phyloP scores from a whole-genome alignment of 2,329 filamentous ascomycete genomes.

The Ascochyta rabiei region DNA sequence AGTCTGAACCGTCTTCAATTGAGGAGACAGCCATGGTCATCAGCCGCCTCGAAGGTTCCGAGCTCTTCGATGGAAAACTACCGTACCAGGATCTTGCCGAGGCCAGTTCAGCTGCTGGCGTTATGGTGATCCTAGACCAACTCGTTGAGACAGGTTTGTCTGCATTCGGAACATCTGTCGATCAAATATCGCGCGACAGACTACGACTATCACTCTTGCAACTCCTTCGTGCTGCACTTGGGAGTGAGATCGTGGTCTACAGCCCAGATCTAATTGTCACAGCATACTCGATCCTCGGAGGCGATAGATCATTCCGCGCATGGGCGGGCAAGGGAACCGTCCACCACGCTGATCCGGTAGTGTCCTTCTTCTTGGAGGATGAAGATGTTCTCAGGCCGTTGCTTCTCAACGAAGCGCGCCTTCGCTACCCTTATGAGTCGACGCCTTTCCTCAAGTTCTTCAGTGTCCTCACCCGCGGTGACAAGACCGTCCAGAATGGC shows the following conservation, averaged over 20 bases:
- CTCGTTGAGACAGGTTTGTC: conserved; percentile 35
- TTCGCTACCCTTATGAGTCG: conserved; percentile 85
- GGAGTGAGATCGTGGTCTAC: conserved; percentile 67
- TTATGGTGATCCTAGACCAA: conserved; percentile 35
- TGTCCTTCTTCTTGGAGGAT: conserved; percentile 63
- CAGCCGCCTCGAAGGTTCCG: conserved; percentile 28
- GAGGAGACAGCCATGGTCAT: conserved; percentile 38
- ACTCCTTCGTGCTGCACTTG: conserved; percentile 70
- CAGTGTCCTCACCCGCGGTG: conserved; percentile 63
- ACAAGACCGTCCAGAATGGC: conserved; percentile 55
- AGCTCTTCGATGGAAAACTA: conserved; percentile 34
- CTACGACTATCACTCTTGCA: conserved; percentile 71
- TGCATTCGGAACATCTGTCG: conserved; percentile 56
- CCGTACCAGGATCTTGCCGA: conserved; percentile 37
- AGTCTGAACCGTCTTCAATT: conserved; percentile 26
- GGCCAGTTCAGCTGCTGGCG: conserved; percentile 29
- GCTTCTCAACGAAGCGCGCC: conserved; percentile 71
- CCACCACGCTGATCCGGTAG: conserved; percentile 44
- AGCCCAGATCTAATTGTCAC: conserved; percentile 72
- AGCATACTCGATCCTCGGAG: conserved; percentile 67
- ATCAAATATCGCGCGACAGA: conserved; percentile 64
- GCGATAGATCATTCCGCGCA: conserved; percentile 51
- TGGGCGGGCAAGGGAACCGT: conserved; percentile 32
- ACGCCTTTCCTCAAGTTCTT: conserved; percentile 77
- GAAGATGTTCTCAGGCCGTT: conserved; percentile 59